A percentile compares a stretch with the other conserved stretches of the same genome.
These are phyloP conservation scores for Gossypium thurberi DNA, from an alignment of 345 rosid species.

Conservation along the genomic window DNA sequence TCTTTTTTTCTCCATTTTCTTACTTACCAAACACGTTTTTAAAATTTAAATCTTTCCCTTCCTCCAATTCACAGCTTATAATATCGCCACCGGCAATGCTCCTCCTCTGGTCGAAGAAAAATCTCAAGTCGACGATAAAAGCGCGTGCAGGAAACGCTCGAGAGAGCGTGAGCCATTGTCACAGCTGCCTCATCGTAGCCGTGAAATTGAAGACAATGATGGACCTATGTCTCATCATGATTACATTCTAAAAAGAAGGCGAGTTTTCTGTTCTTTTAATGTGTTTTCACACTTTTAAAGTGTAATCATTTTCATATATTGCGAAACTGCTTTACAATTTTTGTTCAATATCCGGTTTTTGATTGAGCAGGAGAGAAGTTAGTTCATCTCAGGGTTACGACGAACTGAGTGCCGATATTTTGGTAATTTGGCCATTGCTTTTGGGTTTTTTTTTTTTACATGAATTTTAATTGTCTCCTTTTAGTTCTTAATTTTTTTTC, in stretches of 20 bases:
- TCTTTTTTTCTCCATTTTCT: neutral
- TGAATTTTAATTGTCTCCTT: neutral
- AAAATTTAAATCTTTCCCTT: neutral
- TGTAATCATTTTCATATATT: conserved; percentile 1
- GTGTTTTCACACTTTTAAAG: conserved; percentile 1
- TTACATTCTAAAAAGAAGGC: conserved; percentile 50
- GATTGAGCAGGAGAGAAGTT: conserved; percentile 47
- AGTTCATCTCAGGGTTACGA: conserved; percentile 31
- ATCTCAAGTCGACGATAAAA: conserved; percentile 12
- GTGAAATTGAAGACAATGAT: conserved; percentile 24
- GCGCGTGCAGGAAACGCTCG: conserved; percentile 25
- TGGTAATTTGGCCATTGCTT: conserved; percentile 29
- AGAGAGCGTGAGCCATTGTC: conserved; percentile 18
- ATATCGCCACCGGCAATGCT: conserved; percentile 51
- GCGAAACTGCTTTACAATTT: neutral
- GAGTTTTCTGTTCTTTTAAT: neutral
- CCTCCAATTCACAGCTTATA: conserved; percentile 37
- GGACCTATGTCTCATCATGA: conserved; percentile 61
- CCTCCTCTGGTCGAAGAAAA: conserved; percentile 20
- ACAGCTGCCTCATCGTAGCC: conserved; percentile 10
- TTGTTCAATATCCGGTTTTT: neutral
- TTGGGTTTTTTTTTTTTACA: neutral
- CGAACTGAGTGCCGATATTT: conserved; percentile 34
- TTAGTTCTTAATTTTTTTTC: neutral
- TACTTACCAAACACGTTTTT: neutral